Percentiles rank a stretch among this genome's conserved stretches.
phyloP scores from a whole-genome alignment of 176 grass and related monocot genomes.

The Saccharum officinarum region DNA sequence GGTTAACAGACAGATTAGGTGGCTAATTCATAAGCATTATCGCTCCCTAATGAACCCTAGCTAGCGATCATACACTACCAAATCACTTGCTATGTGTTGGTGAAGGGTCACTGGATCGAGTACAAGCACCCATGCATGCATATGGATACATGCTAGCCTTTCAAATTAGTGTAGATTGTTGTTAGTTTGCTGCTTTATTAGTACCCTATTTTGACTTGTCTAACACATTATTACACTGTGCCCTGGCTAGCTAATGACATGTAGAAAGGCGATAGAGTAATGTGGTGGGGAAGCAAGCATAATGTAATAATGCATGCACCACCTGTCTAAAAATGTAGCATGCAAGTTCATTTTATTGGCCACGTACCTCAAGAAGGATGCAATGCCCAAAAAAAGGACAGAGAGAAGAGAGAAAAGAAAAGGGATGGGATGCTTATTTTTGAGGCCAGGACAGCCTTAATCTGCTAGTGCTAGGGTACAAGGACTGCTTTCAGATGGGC shows the following conservation, averaged over 20 bases:
- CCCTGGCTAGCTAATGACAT: background rate
- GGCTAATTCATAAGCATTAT: slow-evolving; percentile 1
- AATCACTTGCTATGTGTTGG: background rate
- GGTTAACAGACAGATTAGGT: slow-evolving; percentile 9
- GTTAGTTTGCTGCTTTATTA: background rate
- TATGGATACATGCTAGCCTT: background rate
- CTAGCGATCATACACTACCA: background rate
- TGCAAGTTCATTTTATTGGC: background rate
- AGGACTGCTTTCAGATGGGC: slow-evolving; percentile 14
- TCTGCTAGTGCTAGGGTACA: slow-evolving; percentile 2
- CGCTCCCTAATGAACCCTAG: background rate
- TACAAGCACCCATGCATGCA: background rate
- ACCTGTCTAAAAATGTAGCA: slow-evolving; percentile 29
- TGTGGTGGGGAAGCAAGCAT: background rate
- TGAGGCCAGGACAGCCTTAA: slow-evolving; percentile 6
- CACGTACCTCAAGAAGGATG: background rate
- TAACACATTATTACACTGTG: background rate
- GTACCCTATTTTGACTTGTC: background rate
- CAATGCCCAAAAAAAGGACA: background rate
- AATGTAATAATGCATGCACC: background rate
- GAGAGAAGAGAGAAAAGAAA: background rate
- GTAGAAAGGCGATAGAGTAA: background rate
- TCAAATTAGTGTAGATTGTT: background rate
- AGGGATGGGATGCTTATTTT: background rate
- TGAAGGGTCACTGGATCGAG: background rate